Evolutionary conservation across 176 grass and related monocot genomes (phyloP).

Genomic region (Cymbopogon citratus): DNA sequence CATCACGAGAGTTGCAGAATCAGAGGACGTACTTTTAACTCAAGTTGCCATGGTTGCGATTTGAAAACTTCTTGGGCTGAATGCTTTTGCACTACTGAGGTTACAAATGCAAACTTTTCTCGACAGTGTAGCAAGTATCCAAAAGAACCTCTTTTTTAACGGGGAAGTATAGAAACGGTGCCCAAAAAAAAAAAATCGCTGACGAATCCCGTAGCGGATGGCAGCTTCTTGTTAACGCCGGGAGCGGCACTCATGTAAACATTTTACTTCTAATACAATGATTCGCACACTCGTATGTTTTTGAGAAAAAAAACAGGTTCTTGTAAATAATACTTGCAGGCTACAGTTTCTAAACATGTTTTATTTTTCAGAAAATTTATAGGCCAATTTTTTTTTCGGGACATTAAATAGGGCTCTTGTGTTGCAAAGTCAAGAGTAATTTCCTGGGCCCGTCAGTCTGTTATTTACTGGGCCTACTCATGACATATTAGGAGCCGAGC

Average conservation of each 20-base stretch:
- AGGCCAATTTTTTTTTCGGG: no score
- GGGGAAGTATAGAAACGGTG: neutral
- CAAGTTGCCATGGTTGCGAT: neutral
- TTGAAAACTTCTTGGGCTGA: neutral
- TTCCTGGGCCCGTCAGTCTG: neutral
- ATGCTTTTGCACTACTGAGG: neutral
- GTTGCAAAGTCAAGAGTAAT: neutral
- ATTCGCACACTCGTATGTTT: no score
- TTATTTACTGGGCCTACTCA: neutral
- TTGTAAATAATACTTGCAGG: neutral
- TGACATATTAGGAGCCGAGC: neutral
- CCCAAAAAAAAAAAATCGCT: neutral
- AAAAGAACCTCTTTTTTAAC: neutral
- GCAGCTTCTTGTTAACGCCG: neutral
- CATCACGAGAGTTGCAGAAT: neutral
- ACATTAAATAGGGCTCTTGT: no score
- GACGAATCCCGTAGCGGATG: neutral
- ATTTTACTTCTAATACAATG: no score
- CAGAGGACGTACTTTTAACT: neutral
- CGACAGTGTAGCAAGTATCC: neutral
- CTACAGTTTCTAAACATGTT: neutral
- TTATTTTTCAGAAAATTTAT: no score
- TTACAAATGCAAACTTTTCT: neutral
- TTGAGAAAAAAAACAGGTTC: no score
- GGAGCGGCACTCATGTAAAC: no score